phyloP scores from a whole-genome alignment of 1,139 yeast species.

The Pichia sp. region DNA sequence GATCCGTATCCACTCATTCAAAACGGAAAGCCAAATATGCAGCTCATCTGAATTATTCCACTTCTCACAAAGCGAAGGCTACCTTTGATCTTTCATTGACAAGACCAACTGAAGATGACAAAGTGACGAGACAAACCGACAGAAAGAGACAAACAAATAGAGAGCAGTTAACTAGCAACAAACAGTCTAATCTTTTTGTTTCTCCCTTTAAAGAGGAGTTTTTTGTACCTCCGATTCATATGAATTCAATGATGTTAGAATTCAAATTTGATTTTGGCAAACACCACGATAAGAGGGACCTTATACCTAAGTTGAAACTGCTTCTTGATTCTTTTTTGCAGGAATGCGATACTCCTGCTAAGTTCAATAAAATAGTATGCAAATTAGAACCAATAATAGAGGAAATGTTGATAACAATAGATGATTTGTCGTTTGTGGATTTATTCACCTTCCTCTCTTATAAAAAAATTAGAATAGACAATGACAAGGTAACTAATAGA shows the following conservation, averaged over 20 bases:
- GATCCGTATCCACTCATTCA: background rate
- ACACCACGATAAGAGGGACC: background rate
- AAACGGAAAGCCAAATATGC: background rate
- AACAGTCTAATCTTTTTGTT: background rate
- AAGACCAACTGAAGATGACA: background rate
- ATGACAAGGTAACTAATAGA: background rate
- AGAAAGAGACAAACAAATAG: background rate
- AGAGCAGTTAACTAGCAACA: background rate
- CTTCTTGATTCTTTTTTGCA: background rate
- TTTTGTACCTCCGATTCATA: slow-evolving; percentile 1
- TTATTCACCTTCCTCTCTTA: slow-evolving; percentile 1
- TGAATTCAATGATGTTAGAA: slow-evolving; percentile 1
- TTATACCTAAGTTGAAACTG: background rate
- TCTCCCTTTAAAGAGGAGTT: background rate
- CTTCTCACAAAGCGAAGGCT: background rate
- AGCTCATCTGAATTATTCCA: background rate
- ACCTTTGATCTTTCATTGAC: background rate
- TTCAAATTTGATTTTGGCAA: background rate
- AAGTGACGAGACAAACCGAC: background rate
- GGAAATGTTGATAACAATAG: background rate
- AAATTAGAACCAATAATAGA: slow-evolving; percentile 1
- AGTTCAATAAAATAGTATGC: slow-evolving; percentile 3
- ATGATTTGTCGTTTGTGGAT: slow-evolving; percentile 4
- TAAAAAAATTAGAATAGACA: background rate
- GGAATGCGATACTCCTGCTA: background rate